phyloP scores from a whole-genome alignment of 352 stramenopile species.

The Phytophthora pinifolia region DNA sequence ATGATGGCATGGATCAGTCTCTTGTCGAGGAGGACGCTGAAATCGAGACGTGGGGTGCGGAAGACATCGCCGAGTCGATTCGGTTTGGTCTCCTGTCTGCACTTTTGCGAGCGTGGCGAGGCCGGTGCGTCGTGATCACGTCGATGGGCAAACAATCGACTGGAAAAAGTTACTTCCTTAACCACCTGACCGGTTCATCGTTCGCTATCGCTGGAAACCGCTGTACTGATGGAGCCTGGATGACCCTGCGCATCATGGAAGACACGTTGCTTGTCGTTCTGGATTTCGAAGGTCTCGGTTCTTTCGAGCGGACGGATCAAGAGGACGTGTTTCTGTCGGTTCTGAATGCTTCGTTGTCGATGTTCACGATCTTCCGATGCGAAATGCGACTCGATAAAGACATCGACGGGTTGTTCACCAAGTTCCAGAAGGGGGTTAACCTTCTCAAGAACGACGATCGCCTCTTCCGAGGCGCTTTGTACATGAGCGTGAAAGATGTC shows the following conservation, averaged over 20 bases:
- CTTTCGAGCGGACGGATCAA: conserved; percentile 72
- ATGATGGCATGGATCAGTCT: conserved; percentile 41
- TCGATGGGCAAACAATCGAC: conserved; percentile 79
- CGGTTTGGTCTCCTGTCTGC: conserved; percentile 50
- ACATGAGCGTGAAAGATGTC: conserved; percentile 77
- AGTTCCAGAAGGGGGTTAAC: conserved; percentile 68
- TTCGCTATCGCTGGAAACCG: conserved; percentile 67
- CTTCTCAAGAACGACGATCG: conserved; percentile 62
- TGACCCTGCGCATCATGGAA: conserved; percentile 47
- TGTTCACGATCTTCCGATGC: conserved; percentile 76
- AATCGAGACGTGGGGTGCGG: conserved; percentile 20
- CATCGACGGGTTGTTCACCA: conserved; percentile 62
- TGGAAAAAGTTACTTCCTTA: conserved; percentile 80
- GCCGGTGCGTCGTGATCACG: conserved; percentile 49
- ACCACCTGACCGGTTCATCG: conserved; percentile 71
- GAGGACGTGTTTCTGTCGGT: conserved; percentile 78
- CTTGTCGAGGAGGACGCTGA: conserved; percentile 24
- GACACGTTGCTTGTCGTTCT: conserved; percentile 65
- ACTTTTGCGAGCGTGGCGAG: conserved; percentile 40
- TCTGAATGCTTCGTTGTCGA: conserved; percentile 67
- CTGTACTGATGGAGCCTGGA: conserved; percentile 71
- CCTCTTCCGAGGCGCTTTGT: conserved; percentile 60
- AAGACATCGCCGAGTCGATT: conserved; percentile 51
- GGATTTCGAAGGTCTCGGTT: conserved; percentile 77
- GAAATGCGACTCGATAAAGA: conserved; percentile 82